These are phyloP conservation scores for Sphaerostilbella broomeana DNA, from an alignment of 2,329 filamentous ascomycete species.

Conservation along the genomic window DNA sequence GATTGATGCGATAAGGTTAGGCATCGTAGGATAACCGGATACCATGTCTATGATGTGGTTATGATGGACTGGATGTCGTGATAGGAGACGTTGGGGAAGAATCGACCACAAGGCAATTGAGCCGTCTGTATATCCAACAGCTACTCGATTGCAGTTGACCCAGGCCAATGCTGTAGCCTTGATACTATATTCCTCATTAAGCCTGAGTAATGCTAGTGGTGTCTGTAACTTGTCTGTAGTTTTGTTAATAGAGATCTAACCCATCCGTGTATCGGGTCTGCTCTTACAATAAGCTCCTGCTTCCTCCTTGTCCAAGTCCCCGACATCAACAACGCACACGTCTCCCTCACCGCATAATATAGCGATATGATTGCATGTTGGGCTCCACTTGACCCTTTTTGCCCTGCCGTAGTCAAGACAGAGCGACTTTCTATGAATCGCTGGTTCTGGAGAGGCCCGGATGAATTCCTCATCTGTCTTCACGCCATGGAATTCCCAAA, in stretches of 20 bases:
- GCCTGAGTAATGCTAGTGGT: slow-evolving; percentile 38
- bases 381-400: slow-evolving; percentile 48
- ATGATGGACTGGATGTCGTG: slow-evolving; percentile 47
- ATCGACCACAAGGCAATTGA: slow-evolving; percentile 52
- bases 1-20: slow-evolving; percentile 48
- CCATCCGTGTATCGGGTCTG: neutral
- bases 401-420: slow-evolving; percentile 47
- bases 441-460: slow-evolving; percentile 28
- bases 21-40: slow-evolving; percentile 50
- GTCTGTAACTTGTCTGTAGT: slow-evolving; percentile 38
- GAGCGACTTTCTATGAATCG: slow-evolving; percentile 37
- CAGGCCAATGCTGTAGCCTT: slow-evolving; percentile 48
- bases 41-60: slow-evolving; percentile 48
- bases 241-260: slow-evolving; percentile 18
- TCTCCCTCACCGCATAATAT: slow-evolving; percentile 46
- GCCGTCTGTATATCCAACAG: slow-evolving; percentile 50
- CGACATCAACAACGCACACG: slow-evolving; percentile 39
- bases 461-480: slow-evolving; percentile 24
- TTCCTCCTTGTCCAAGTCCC: slow-evolving; percentile 24
- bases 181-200: slow-evolving; percentile 41
- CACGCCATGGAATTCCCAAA: slow-evolving; percentile 42
- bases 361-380: slow-evolving; percentile 40
- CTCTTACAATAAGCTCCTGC: slow-evolving; percentile 37
- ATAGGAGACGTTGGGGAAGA: slow-evolving; percentile 41
- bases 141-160: slow-evolving; percentile 49